Base-by-base conservation (phyloP, 164 flowering plant genomes). In the Liriodendron chinense region DNA sequence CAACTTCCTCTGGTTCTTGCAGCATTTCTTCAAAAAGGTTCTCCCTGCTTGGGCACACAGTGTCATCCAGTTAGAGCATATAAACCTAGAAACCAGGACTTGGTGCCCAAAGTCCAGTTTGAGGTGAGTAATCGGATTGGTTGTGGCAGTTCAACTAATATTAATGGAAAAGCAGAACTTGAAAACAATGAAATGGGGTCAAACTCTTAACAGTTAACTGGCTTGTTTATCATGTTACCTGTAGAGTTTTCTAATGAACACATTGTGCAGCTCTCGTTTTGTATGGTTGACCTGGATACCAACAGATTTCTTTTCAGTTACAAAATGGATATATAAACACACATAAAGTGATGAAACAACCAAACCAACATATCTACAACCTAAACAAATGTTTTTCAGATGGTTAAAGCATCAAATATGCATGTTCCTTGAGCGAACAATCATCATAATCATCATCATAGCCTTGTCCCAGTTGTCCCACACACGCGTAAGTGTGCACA, bases 21-120 rank as follows among this genome's bases (percentile, higher is more conserved):
- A 96, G 83, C 98, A 96, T 89, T 85, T 94, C 97, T 73, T 94
- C 99, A 77, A 94, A 90, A 71, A 94, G 87, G 77, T 92, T 91
- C 71, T 96, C 98, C 80, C 99, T 96, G 89, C 78, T 80, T 57
- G 34, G 18, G 62, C 59, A 21, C 12, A 72, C 25, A 57, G 16
- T 47, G 63, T 47, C 49, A 70, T 22, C 21, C 66, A 56, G 14
- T 48, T 21, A 64, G 59, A 53, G 26, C 16, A 64, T 21, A 64
- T 64, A 23, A 24, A 64, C 13, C 67, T 21, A 21, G 12, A 23
- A 21, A 23, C 67, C 25, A 64, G 26, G 20, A 64, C 21, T 23
- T 64, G 59, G 13, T 53, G 18, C 12, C 3, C 10, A 53, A 9
- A 16, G 18, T 16, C 13, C 59, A 53, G 59, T 53, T 16, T 53